phyloP scores from a whole-genome alignment of 768 basidiomycete genomes.

The Tylopilus plumbeoviolaceoides region DNA sequence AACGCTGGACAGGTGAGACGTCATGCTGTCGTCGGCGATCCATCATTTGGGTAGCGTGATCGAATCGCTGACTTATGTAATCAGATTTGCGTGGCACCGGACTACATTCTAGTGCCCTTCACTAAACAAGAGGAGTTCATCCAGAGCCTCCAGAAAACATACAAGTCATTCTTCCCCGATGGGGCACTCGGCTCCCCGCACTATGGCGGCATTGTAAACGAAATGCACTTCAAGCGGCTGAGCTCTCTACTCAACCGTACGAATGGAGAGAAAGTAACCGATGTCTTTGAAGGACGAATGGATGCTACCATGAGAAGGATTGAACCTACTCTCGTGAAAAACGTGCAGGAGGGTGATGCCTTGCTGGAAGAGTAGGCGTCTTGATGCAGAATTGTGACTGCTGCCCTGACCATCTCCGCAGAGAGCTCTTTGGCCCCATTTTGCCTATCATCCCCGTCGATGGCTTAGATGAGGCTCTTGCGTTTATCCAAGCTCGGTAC shows the following conservation, averaged over 20 bases:
- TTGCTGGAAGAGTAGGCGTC: conserved; percentile 53
- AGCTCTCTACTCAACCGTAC: conserved; percentile 48
- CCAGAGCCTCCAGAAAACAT: conserved; percentile 39
- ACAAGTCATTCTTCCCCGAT: conserved; percentile 49
- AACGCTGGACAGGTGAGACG: conserved; percentile 59
- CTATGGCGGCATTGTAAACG: conserved; percentile 51
- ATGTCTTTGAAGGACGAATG: conserved; percentile 39
- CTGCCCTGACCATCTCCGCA: conserved; percentile 19
- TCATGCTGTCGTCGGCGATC: neutral
- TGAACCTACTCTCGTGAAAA: conserved; percentile 56
- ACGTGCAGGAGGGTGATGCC: conserved; percentile 51
- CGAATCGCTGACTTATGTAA: neutral
- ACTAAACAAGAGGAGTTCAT: conserved; percentile 46
- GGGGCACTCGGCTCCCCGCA: conserved; percentile 43
- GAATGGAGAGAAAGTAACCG: conserved; percentile 52
- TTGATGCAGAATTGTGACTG: neutral
- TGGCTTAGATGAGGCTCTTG: conserved; percentile 50
- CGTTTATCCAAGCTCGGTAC: conserved; percentile 51
- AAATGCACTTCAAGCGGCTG: conserved; percentile 52
- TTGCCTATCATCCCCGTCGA: conserved; percentile 60
- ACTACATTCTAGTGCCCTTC: conserved; percentile 42
- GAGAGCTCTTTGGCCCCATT: conserved; percentile 74
- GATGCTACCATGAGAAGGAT: conserved; percentile 40
- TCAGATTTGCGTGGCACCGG: conserved; percentile 40
- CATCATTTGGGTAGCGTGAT: neutral